Percentiles rank a stretch among this genome's conserved stretches.
These are phyloP conservation scores for Ostreobium quekettii DNA, from an alignment of 139 green algal genomes.

Conservation along the genomic window DNA sequence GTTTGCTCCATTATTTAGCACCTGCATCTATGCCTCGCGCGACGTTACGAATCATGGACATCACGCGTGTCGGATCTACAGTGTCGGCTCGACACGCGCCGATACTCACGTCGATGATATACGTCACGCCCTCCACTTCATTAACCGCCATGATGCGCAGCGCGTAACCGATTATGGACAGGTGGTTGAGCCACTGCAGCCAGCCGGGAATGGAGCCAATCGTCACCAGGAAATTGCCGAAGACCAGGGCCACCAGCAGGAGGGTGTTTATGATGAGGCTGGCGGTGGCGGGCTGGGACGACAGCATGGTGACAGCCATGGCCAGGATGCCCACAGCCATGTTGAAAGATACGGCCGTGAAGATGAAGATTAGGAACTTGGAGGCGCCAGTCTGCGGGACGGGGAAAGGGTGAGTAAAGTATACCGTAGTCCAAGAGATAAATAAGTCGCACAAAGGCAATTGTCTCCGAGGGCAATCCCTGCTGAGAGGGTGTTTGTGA, in stretches of 20 bases:
- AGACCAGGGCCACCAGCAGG: conserved; percentile 60
- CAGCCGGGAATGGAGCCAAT: too few species aligned
- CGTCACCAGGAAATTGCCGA: conserved; percentile 54
- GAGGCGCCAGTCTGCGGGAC: not conserved
- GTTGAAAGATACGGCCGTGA: conserved; percentile 38
- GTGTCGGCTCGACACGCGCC: too few species aligned
- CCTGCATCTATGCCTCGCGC: too few species aligned
- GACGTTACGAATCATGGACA: too few species aligned
- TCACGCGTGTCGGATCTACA: too few species aligned
- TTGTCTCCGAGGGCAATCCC: too few species aligned
- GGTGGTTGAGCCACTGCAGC: conserved; percentile 20
- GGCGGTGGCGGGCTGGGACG: too few species aligned
- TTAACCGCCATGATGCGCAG: conserved; percentile 28
- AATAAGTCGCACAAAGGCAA: too few species aligned
- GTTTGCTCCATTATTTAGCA: too few species aligned
- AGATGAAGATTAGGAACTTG: conserved; percentile 47
- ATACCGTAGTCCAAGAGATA: too few species aligned
- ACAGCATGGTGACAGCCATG: too few species aligned
- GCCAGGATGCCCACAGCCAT: conserved; percentile 42
- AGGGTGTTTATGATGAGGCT: conserved; percentile 63
- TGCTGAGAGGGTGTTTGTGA: too few species aligned
- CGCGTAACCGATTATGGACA: conserved; percentile 24
- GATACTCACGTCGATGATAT: conserved; percentile 16
- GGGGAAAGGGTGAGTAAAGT: not conserved
- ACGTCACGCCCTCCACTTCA: conserved; percentile 25